Base-by-base conservation (phyloP, 305 asterid genomes). In the Stenogyne calaminthoides region DNA sequence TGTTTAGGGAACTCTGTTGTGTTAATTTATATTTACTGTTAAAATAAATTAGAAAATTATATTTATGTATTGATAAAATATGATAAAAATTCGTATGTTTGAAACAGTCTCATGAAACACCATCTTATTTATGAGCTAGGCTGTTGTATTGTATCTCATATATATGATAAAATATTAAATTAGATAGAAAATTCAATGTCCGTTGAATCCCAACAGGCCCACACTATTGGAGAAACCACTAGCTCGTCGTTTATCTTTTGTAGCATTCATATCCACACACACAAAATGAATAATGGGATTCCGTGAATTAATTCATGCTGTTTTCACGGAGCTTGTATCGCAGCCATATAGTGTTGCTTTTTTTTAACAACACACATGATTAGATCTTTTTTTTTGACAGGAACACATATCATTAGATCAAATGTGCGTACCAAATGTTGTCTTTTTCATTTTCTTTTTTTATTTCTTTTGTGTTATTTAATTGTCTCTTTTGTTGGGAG, bases 271-370 rank as follows among this genome's bases (percentile, higher is more conserved):
- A 9, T 54, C 7, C 19, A 20, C 42, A 34, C 16, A 58, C 42
- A 18, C 56, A 16, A 25, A 74, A 58, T n/a, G n/a, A n/a, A n/a
- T 22, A 27, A 36, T 76, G 5, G 27, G 57, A 65, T 67, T 80
- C 85, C 85, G 77, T 84, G 84, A 79, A 42, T 71, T 61, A 79
- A 42, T 71, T 61, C 36, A 71, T 76, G 77, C 69, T 51, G 40
- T 29, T 74, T 51, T 84, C 89, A 84, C 89, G 86, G 86, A 78
- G 74, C 56, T 6, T 15, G 37, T 44, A 39, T 61, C 16, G 77
- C 65, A 79, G 70, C 84, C 83, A 82, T 75, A 64, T 37, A 55
- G 63, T 54, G 58, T 67, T 69, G 44, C 75, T 78, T 74, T 74
- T 64, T 72, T 64, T 80, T 71, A 65, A 62, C 19, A 66, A 47